Evolutionary conservation across 768 basidiomycete genomes (phyloP), one percentile per base, ranked within the genome.

Genomic region (Neoboletus subvelutipes): DNA sequence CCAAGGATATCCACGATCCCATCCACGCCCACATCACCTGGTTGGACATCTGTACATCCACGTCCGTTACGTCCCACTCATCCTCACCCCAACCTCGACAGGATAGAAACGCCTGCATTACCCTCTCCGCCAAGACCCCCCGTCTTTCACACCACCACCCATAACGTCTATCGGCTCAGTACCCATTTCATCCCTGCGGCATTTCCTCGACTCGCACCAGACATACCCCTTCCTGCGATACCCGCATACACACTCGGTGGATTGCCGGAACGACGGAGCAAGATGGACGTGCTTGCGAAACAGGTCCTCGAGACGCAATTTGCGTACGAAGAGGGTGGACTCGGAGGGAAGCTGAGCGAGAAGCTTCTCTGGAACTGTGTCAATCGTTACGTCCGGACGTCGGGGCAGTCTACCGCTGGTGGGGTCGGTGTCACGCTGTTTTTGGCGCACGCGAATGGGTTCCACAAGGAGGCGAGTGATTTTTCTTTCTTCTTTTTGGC

Each of bases 371-470:
- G 89, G 88, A 85, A 81, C 50, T 85, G 82, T 50, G 67, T 86
- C 34, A 91, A 94, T 65, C 82, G 91, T 41, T 92, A 88, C 68
- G 80, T 81, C 29, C 67, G 65, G 24, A 33, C 47, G 15, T 34
- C 53, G 31, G 31, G 24, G 8, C 51, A 9, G 37, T 40, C 37
- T 20, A 20, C 24, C n/a, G 5, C 37, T 15, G 31, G 12, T 28
- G 10, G 15, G n/a, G 1, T 31, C 0, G 49, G 62, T 1, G 1
- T 90, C 11, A 95, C 92, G 0, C 71, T 95, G 50, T 81, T 94
- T 59, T 76, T 90, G 46, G 82, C 83, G 4, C 94, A 95, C 68
- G 92, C 91, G 3, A 95, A 92, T 70, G 93, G 94, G 1, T 88
- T 95, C 63, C 83, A 83, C 46, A 95, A 94, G 69, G 92, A 95